These are phyloP conservation scores for Aspergillus cristatus DNA, from an alignment of 495 filamentous ascomycete species.

Conservation along the genomic window DNA sequence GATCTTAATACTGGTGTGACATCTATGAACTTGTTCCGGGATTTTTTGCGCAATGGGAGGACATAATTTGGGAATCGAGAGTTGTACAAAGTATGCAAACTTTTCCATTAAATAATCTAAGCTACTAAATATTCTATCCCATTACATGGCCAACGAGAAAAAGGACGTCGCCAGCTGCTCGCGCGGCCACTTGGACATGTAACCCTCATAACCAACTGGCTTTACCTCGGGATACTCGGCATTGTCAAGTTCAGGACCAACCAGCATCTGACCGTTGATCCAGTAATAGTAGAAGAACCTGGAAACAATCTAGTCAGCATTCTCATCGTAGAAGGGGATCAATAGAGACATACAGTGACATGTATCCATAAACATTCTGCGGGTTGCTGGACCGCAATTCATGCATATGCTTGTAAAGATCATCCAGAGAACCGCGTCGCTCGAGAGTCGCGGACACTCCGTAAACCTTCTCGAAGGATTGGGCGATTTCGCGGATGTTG, in stretches of 20 bases:
- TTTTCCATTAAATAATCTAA: too few species aligned
- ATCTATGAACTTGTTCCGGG: too few species aligned
- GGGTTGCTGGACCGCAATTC: not conserved
- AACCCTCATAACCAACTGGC: conserved; percentile 1
- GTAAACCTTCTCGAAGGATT: conserved; percentile 1
- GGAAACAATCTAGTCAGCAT: not conserved
- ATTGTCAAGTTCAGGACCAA: conserved; percentile 1
- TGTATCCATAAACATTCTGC: conserved; percentile 2
- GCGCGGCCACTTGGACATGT: not conserved
- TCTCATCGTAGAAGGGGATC: not conserved
- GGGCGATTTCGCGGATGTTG: conserved; percentile 1
- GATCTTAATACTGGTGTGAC: too few species aligned
- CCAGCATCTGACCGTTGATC: conserved; percentile 1
- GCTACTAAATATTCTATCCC: too few species aligned
- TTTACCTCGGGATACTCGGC: conserved; percentile 1
- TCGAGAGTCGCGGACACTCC: not conserved
- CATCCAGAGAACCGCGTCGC: conserved; percentile 1
- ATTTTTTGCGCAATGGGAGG: too few species aligned
- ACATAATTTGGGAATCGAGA: too few species aligned
- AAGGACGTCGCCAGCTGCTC: conserved; percentile 1
- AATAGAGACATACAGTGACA: conserved; percentile 2
- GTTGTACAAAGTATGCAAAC: too few species aligned
- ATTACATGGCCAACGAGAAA: too few species aligned
- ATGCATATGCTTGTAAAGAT: conserved; percentile 3
- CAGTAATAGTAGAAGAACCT: conserved; percentile 9